A percentile compares a stretch with the other conserved stretches of the same genome.
These are phyloP conservation scores for Skeletonema menzelii DNA, from an alignment of 108 stramenopile species.

Conservation along the genomic window DNA sequence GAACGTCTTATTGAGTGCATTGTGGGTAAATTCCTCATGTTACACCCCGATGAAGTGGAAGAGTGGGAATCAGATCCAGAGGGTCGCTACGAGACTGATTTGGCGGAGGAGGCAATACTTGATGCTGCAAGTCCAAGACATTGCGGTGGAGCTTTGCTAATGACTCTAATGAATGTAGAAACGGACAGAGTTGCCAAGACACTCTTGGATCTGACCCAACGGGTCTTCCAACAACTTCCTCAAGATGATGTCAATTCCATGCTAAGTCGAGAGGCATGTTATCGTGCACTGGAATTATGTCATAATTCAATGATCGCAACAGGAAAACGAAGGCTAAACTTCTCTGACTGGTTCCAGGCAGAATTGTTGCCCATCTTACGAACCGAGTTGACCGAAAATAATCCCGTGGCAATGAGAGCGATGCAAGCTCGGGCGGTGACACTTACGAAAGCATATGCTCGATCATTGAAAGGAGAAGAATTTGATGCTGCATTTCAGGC, in stretches of 20 bases:
- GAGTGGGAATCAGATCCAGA: constrained; percentile 40
- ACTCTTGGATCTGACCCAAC: constrained; percentile 17
- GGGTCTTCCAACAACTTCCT: constrained; percentile 13
- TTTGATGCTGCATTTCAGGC: constrained; percentile 20
- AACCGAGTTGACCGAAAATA: constrained; percentile 14
- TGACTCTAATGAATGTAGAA: constrained; percentile 23
- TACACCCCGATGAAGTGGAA: constrained; percentile 24
- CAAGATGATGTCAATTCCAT: constrained; percentile 15
- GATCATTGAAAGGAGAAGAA: constrained; percentile 28
- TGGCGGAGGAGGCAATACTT: constrained; percentile 16
- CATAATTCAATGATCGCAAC: constrained; percentile 17
- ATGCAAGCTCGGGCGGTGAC: constrained; percentile 36
- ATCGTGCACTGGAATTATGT: constrained; percentile 27
- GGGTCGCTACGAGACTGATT: constrained; percentile 32
- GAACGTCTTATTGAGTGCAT: constrained; percentile 26
- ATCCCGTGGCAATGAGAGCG: constrained; percentile 24
- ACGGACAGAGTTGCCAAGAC: constrained; percentile 26
- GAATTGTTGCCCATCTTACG: constrained; percentile 21
- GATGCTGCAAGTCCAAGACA: constrained; percentile 27
- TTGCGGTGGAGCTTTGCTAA: constrained; percentile 23
- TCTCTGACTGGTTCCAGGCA: constrained; percentile 28
- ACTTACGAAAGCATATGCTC: constrained; percentile 24
- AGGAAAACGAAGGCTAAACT: constrained; percentile 15
- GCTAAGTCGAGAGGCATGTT: constrained; percentile 35
- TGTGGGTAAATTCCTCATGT: constrained; percentile 31